Conservation (phyloP, 257 asterid genomes). For the Nicotiana tomentosiformis region DNA sequence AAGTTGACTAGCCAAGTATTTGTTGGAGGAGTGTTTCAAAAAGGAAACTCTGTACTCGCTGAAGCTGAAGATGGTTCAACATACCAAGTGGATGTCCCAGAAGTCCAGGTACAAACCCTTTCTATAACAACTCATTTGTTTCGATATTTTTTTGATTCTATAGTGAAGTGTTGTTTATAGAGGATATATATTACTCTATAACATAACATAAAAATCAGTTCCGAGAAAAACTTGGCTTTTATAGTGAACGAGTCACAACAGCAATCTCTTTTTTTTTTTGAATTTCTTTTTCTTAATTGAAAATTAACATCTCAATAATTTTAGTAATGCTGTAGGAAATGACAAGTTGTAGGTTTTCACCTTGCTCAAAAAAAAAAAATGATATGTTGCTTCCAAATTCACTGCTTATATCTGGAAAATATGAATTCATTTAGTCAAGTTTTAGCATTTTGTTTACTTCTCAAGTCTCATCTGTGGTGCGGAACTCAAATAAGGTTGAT, state of each 20-base stretch:
- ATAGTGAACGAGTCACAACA: too few relatives aligned
- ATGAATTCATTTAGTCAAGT: neutral
- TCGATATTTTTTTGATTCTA: too few relatives aligned
- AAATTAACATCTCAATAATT: neutral
- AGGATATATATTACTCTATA: too few relatives aligned
- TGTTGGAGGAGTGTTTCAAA: constrained; percentile 64
- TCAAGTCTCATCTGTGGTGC: too few relatives aligned
- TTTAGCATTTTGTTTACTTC: too few relatives aligned
- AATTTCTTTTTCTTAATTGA: neutral
- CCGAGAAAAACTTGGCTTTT: too few relatives aligned
- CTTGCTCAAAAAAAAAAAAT: too few relatives aligned
- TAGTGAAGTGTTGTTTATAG: too few relatives aligned
- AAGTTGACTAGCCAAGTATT: constrained; percentile 68
- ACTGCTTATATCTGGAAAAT: too few relatives aligned
- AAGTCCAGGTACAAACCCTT: constrained; percentile 46
- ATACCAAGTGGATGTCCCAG: constrained; percentile 69
- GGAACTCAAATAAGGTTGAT: neutral
- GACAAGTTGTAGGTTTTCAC: neutral
- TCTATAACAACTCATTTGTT: too few relatives aligned
- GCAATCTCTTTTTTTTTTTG: too few relatives aligned
- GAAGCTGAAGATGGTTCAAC: constrained; percentile 76
- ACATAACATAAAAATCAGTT: too few relatives aligned
- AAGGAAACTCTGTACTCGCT: constrained; percentile 63
- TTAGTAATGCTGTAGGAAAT: neutral
- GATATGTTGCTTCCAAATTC: neutral